Percentiles rank a stretch among this genome's conserved stretches.
Evolutionary conservation across 371 early-diverging fungal species (phyloP).

Genomic region (Mucor plumbeus): DNA sequence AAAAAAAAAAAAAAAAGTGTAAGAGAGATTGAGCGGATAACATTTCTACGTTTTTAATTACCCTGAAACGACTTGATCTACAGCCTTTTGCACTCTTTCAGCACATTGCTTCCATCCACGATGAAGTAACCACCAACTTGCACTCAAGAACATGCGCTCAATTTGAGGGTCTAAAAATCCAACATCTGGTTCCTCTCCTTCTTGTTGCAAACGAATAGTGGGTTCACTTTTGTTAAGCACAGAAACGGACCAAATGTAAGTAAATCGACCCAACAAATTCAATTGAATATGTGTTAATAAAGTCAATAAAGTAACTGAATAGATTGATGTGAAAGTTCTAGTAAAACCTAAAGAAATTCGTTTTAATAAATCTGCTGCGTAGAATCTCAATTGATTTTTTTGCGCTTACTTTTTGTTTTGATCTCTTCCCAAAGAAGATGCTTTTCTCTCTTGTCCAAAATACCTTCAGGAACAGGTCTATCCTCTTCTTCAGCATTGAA

Average conservation of each 20-base stretch:
- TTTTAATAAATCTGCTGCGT: not conserved
- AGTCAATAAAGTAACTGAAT: conserved; percentile 80
- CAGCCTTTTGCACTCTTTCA: conserved; percentile 66
- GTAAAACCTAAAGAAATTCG: conserved; percentile 67
- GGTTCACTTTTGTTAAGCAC: conserved; percentile 59
- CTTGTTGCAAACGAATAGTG: conserved; percentile 52
- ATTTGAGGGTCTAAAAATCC: conserved; percentile 58
- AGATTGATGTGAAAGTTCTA: conserved; percentile 80
- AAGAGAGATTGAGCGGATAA: no score
- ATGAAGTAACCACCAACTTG: conserved; percentile 92
- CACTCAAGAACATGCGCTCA: conserved; percentile 85
- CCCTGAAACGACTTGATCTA: conserved; percentile 71
- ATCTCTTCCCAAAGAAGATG: conserved; percentile 88
- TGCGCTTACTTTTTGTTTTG: conserved; percentile 73
- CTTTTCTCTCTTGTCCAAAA: conserved; percentile 64
- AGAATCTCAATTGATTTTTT: no score
- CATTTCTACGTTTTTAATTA: conserved; percentile 23
- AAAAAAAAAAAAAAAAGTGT: no score
- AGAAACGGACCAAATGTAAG: conserved; percentile 88
- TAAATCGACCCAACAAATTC: conserved; percentile 89
- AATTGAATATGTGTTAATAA: conserved; percentile 87
- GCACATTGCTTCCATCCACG: conserved; percentile 84
- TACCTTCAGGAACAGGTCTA: conserved; percentile 26
- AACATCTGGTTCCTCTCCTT: conserved; percentile 44
- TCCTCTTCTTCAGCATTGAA: conserved; percentile 15